Evolutionary conservation across 2,329 filamentous ascomycete genomes (phyloP).

Genomic region (Colletotrichum liriopes): DNA sequence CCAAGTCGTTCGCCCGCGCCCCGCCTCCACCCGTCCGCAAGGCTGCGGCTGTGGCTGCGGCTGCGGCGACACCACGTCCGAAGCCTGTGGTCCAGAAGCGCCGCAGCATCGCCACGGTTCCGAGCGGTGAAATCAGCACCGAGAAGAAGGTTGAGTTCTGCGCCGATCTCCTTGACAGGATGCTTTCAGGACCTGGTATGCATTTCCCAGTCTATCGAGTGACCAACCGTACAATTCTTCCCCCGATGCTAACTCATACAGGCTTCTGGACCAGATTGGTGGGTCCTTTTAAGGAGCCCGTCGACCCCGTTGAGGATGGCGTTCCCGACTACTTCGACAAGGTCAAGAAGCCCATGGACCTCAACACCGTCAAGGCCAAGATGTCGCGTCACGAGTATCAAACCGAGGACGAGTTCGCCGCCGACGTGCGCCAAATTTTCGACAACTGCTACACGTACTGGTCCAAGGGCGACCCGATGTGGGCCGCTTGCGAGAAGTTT

Average conservation of each 20-base stretch:
- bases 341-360: slow-evolving; percentile 74
- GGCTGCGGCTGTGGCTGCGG: slow-evolving; percentile 37
- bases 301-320: slow-evolving; percentile 69
- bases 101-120: slow-evolving; percentile 50
- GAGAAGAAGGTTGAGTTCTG: slow-evolving; percentile 70
- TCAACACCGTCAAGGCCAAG: slow-evolving; percentile 72
- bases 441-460: slow-evolving; percentile 77
- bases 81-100: slow-evolving; percentile 54
- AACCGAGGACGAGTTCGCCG: slow-evolving; percentile 67
- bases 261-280: slow-evolving; percentile 79
- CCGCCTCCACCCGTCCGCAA: slow-evolving; percentile 49
- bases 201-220: not conserved
- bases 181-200: slow-evolving; percentile 74
- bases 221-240: slow-evolving; percentile 1
- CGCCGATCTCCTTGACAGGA: slow-evolving; percentile 69
- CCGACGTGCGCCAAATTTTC: slow-evolving; percentile 75
- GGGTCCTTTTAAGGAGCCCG: slow-evolving; percentile 73
- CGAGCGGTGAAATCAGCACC: slow-evolving; percentile 43
- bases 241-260: slow-evolving; percentile 48
- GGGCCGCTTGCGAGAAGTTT: slow-evolving; percentile 69
- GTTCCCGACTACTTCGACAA: slow-evolving; percentile 75
- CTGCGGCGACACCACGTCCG: slow-evolving; percentile 48
- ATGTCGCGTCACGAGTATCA: slow-evolving; percentile 70
- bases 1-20: slow-evolving; percentile 22
- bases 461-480: slow-evolving; percentile 70